Evolutionary conservation across 2,329 filamentous ascomycete genomes (phyloP).

Genomic region (Colletotrichum sp.): DNA sequence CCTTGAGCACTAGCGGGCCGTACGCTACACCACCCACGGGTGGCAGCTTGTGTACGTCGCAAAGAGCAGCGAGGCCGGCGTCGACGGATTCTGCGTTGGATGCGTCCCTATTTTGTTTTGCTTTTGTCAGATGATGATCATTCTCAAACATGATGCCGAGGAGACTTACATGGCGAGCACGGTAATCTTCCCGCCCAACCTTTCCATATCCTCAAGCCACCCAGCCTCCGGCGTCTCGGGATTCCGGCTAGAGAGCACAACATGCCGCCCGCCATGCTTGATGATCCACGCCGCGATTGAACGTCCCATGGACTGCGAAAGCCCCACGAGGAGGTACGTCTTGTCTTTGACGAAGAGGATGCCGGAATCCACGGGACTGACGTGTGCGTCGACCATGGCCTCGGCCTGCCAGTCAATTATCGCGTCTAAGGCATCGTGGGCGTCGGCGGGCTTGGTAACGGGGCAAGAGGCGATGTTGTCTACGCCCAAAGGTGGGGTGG

Average conservation of each 20-base stretch:
- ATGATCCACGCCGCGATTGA: slow-evolving; percentile 41
- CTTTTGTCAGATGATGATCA: neutral
- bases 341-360: slow-evolving; percentile 23
- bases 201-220: neutral
- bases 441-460: neutral
- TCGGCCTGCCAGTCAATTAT: neutral
- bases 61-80: slow-evolving; percentile 16
- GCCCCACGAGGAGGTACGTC: slow-evolving; percentile 35
- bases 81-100: slow-evolving; percentile 19
- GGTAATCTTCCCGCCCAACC: neutral
- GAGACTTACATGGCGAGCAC: neutral
- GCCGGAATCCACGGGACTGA: neutral
- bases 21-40: slow-evolving; percentile 45
- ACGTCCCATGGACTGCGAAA: slow-evolving; percentile 33
- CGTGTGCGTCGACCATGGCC: neutral
- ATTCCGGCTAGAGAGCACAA: slow-evolving; percentile 40
- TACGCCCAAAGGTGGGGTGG: neutral
- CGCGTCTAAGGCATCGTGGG: neutral
- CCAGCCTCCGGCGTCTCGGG: slow-evolving; percentile 23
- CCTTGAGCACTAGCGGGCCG: slow-evolving; percentile 48
- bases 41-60: slow-evolving; percentile 23
- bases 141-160: slow-evolving; percentile 21
- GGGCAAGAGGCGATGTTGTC: neutral
- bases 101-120: neutral
- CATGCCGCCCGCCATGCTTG: slow-evolving; percentile 31